phyloP scores from a whole-genome alignment of 345 rosid genomes.

The Dovyalis caffra region DNA sequence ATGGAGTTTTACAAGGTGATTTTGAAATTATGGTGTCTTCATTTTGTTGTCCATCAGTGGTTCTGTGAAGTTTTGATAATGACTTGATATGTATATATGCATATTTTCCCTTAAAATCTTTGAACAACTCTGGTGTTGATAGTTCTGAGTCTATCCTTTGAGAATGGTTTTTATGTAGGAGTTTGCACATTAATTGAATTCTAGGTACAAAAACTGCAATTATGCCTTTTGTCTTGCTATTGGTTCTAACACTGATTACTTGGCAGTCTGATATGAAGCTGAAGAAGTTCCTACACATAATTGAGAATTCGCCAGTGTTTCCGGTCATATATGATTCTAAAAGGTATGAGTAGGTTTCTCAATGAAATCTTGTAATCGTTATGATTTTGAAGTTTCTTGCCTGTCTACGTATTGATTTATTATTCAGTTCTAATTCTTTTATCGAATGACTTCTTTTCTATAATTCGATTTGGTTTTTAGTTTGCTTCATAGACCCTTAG shows the following conservation, averaged over 20 bases:
- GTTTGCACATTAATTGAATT: background rate
- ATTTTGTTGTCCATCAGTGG: background rate
- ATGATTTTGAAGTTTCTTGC: background rate
- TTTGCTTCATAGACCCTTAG: background rate
- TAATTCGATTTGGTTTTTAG: conserved; percentile 1
- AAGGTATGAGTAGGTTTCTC: conserved; percentile 46
- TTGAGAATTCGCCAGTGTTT: conserved; percentile 79
- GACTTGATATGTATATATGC: background rate
- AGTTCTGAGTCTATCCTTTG: conserved; percentile 1
- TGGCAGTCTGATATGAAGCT: conserved; percentile 85
- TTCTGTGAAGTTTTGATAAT: background rate
- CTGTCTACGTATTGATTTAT: background rate
- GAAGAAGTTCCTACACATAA: conserved; percentile 87
- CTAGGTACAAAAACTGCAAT: background rate
- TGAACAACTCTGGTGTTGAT: conserved; percentile 1
- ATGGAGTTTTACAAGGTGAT: conserved; percentile 78
- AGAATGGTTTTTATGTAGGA: background rate
- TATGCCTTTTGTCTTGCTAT: background rate
- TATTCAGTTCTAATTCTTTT: background rate
- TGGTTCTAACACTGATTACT: conserved; percentile 9
- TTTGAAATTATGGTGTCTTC: background rate
- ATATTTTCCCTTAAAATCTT: no score
- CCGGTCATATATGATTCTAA: conserved; percentile 73
- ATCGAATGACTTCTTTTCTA: background rate
- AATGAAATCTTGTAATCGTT: conserved; percentile 1